These are phyloP conservation scores for Penicillium steckii DNA, from an alignment of 495 filamentous ascomycete genomes.

Conservation along the genomic window DNA sequence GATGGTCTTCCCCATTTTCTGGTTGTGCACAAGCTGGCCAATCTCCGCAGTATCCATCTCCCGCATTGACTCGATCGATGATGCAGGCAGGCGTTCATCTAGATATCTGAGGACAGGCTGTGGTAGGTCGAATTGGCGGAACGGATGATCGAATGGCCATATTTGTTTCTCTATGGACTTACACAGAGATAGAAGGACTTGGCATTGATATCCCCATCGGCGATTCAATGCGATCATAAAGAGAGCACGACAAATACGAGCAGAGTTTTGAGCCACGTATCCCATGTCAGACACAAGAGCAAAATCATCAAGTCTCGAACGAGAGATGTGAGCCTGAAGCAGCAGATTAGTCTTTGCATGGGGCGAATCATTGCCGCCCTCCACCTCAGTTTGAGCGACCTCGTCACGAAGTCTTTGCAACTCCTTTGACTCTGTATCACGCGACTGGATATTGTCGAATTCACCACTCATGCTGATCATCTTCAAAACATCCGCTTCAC, in stretches of 20 bases:
- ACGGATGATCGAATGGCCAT: slow-evolving; percentile 92
- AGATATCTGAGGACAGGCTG: slow-evolving; percentile 78
- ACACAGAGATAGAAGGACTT: slow-evolving; percentile 83
- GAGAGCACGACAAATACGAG: slow-evolving; percentile 87
- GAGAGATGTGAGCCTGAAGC: slow-evolving; percentile 92
- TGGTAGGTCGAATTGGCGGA: slow-evolving; percentile 91
- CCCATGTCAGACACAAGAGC: slow-evolving; percentile 85
- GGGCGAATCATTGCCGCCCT: slow-evolving; percentile 70
- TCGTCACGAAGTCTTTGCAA: slow-evolving; percentile 64
- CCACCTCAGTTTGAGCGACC: slow-evolving; percentile 68
- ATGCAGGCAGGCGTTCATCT: slow-evolving; percentile 68
- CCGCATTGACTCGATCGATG: slow-evolving; percentile 74
- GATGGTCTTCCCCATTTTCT: slow-evolving; percentile 78
- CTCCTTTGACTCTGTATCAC: slow-evolving; percentile 84
- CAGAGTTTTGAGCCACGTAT: slow-evolving; percentile 94
- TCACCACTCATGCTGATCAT: slow-evolving; percentile 97
- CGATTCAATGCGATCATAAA: slow-evolving; percentile 98
- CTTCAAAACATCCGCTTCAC: slow-evolving; percentile 83
- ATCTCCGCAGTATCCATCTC: slow-evolving; percentile 95
- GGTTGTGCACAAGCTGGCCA: slow-evolving; percentile 87
- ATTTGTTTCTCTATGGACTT: slow-evolving; percentile 95
- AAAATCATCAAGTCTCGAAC: slow-evolving; percentile 85
- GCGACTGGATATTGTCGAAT: slow-evolving; percentile 92
- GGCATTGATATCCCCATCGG: slow-evolving; percentile 90
- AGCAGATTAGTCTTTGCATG: slow-evolving; percentile 95